Base-by-base conservation (phyloP, 2,329 filamentous ascomycete species). In the Cytospora paraplurivora region DNA sequence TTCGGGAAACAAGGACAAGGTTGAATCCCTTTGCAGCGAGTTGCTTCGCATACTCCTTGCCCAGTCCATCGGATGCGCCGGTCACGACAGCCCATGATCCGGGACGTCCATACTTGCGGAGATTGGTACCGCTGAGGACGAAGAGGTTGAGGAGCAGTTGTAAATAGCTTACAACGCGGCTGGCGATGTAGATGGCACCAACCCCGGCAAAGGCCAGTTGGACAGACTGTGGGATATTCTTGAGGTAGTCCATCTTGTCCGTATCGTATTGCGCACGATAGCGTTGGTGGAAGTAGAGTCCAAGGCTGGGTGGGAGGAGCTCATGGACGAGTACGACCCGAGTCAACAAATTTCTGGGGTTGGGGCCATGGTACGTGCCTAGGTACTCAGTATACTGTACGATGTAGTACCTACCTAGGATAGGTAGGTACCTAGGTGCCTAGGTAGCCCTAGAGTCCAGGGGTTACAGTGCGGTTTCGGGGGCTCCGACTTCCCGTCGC, bases 81-180 rank as follows among this genome's bases (percentile, higher is more conserved):
- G 95, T 99, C 49, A 99, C 85, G 62, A 99, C 86, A 37, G 92
- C 95, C 93, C 94, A 99, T 64, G 90, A 93, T 67, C 94, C 94
- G 72, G 92, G 92, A 70, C 90, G 90, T 69, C 93, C 95, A 79
- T 96, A 98, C 69, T 90, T 92, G 71, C 88, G 88, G 64, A 99
- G 88, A 94, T 85, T 85, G 67, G 80, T 85, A 59, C 87, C 87
- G 67, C 80, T 80, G 11, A 93, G 80, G 63, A 93, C 73, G 72
- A 93, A 92, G 47, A 89, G 78, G 73, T 86, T 88, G 64, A 90
- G 73, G 54, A 92, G 69, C 47, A 92, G 82, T 67, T 81, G 81
- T 59, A 87, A 68, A 69, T 86, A 86, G 72, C 81, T 85, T 62
- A 88, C 71, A 21, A 85, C 73, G 72, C 86, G 86, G 67, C 75